Percentiles rank a stretch among this genome's conserved stretches.
phyloP scores from a whole-genome alignment of 331 rosid genomes.

The Erythrophleum ivorense region DNA sequence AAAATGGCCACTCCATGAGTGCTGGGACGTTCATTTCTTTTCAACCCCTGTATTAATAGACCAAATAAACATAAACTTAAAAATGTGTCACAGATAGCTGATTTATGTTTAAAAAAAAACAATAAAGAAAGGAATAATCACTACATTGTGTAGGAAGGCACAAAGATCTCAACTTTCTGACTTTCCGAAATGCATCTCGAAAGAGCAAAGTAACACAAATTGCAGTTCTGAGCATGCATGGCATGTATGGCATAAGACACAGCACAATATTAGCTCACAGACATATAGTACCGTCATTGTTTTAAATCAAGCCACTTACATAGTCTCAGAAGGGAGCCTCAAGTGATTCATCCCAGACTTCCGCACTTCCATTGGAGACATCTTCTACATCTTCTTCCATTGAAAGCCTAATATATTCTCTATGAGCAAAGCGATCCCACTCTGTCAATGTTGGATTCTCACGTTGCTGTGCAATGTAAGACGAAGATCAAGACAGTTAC shows the following conservation, averaged over 20 bases:
- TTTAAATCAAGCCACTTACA: conserved; percentile 53
- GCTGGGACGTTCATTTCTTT: conserved; percentile 43
- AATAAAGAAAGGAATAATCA: conserved; percentile 13
- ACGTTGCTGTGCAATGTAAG: conserved; percentile 78
- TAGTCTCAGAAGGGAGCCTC: conserved; percentile 90
- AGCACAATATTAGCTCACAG: background rate
- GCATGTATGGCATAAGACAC: background rate
- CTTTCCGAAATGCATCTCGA: conserved; percentile 10
- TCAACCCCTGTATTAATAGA: conserved; percentile 41
- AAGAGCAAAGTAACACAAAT: conserved; percentile 15
- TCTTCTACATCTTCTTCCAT: conserved; percentile 99
- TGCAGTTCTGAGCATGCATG: conserved; percentile 28
- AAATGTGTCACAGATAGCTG: background rate
- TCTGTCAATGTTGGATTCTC: conserved; percentile 99
- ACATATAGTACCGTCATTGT: background rate
- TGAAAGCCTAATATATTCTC: conserved; percentile 98
- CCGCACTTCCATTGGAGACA: conserved; percentile 98
- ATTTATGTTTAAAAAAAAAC: background rate
- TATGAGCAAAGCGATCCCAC: conserved; percentile 99
- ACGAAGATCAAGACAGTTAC: conserved; percentile 38
- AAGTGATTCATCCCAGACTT: conserved; percentile 99
- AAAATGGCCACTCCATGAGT: conserved; percentile 40
- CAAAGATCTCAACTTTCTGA: conserved; percentile 29
- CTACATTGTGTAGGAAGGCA: conserved; percentile 3
- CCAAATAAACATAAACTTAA: conserved; percentile 22